These are phyloP conservation scores for Bocquillonia castaneifolia DNA, from an alignment of 441 rosid genomes.

Conservation along the genomic window DNA sequence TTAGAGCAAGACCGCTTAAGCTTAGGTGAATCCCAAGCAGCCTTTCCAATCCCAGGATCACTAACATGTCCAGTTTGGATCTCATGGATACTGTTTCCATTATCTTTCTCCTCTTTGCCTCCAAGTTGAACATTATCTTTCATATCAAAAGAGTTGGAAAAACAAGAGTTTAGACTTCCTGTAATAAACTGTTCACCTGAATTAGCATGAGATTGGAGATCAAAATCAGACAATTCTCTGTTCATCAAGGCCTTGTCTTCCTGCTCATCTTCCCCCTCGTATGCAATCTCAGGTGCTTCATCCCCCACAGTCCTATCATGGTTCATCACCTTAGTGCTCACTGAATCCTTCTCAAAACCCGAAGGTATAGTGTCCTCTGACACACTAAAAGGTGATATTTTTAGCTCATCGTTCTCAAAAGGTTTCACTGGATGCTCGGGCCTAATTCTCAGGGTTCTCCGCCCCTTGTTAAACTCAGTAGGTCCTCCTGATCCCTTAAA, in stretches of 20 bases:
- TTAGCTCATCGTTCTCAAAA: constrained; percentile 41
- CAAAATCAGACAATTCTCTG: constrained; percentile 48
- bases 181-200: constrained; percentile 27
- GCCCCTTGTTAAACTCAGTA: constrained; percentile 26
- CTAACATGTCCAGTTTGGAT: constrained; percentile 65
- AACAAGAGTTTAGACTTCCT: constrained; percentile 23
- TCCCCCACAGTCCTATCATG: constrained; percentile 31
- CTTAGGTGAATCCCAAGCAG: constrained; percentile 61
- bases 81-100: constrained; percentile 22
- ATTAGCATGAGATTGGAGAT: constrained; percentile 40
- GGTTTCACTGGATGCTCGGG: constrained; percentile 56
- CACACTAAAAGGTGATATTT: constrained; percentile 31
- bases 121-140: constrained; percentile 27
- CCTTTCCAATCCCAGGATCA: constrained; percentile 70
- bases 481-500: constrained; percentile 28
- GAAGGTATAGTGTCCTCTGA: constrained; percentile 22
- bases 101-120: constrained; percentile 23
- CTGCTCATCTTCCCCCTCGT: constrained; percentile 74
- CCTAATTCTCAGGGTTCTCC: constrained; percentile 44
- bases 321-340: constrained; percentile 29
- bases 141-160: constrained; percentile 28
- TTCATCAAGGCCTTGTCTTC: constrained; percentile 52
- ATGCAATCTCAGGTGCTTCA: constrained; percentile 46
- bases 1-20: constrained; percentile 82
- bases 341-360: constrained; percentile 20